Conservation (phyloP, 2,329 filamentous ascomycete species). For the Claviceps lovelessii region DNA sequence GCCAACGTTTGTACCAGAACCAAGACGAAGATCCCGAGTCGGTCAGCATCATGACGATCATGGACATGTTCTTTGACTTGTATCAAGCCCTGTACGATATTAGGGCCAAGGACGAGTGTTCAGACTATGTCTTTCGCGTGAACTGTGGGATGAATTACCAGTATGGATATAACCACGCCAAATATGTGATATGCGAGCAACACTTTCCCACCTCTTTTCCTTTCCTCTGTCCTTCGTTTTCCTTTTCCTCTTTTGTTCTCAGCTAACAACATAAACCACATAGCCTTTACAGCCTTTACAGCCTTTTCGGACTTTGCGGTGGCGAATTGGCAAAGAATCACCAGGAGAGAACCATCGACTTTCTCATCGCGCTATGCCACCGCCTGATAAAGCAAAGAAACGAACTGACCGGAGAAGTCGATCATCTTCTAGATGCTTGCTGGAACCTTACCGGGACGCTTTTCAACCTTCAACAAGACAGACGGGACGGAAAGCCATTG, state of each 20-base stretch:
- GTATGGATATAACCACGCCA: constrained; percentile 23
- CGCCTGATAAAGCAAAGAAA: constrained; percentile 89
- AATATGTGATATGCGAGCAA: background rate
- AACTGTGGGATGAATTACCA: constrained; percentile 53
- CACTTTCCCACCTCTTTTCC: no score
- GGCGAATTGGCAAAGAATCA: constrained; percentile 37
- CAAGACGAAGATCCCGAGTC: constrained; percentile 53
- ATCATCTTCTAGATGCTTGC: constrained; percentile 70
- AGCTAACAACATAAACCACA: background rate
- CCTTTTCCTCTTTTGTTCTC: background rate
- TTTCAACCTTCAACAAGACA: constrained; percentile 75
- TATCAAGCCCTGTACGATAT: constrained; percentile 86
- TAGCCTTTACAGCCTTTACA: constrained; percentile 43
- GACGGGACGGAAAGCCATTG: constrained; percentile 53
- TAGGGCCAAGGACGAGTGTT: constrained; percentile 42
- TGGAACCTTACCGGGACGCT: constrained; percentile 89
- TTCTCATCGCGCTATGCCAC: constrained; percentile 88
- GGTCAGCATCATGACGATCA: constrained; percentile 56
- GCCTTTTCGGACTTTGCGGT: no score
- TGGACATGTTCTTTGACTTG: constrained; percentile 83
- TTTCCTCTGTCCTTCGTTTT: no score
- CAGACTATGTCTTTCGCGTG: no score
- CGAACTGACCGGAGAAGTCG: constrained; percentile 65
- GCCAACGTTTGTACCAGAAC: constrained; percentile 75
- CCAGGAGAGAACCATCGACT: constrained; percentile 81